phyloP scores from a whole-genome alignment of 306 rosid genomes.

The Spatholobus suberectus region DNA sequence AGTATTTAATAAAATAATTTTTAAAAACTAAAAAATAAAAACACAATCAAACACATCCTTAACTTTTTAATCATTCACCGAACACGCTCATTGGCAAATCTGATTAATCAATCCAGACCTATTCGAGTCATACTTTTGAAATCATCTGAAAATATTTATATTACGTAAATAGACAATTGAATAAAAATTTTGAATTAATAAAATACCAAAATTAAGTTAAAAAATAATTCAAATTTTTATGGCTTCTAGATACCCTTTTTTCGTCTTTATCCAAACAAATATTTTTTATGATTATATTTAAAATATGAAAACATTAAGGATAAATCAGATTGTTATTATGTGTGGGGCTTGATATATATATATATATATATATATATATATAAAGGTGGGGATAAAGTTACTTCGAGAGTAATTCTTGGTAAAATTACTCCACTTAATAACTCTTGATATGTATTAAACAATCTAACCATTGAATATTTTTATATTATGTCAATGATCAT shows the following conservation, averaged over 20 bases:
- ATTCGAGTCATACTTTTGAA: not conserved
- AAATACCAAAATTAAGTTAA: not conserved
- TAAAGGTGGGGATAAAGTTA: no score
- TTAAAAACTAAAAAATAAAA: no score
- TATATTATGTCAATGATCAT: no score
- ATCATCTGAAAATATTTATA: not conserved
- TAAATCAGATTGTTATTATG: not conserved
- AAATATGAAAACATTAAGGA: not conserved
- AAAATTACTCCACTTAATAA: no score
- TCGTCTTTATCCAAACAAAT: not conserved
- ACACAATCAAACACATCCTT: not conserved
- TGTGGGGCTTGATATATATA: no score
- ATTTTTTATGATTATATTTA: not conserved
- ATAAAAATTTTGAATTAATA: not conserved
- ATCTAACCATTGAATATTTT: no score
- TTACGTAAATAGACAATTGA: not conserved
- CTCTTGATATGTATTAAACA: no score
- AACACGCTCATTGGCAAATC: not conserved
- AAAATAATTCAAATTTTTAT: not conserved
- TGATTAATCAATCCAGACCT: not conserved
- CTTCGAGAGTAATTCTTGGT: no score
- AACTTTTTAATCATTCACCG: not conserved
- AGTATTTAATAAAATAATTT: no score
- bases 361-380: no score
- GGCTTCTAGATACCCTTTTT: not conserved